Percentiles rank a stretch among this genome's conserved stretches.
These are phyloP conservation scores for Raddia distichophylla DNA, from an alignment of 176 grass and related monocot species.

Conservation along the genomic window DNA sequence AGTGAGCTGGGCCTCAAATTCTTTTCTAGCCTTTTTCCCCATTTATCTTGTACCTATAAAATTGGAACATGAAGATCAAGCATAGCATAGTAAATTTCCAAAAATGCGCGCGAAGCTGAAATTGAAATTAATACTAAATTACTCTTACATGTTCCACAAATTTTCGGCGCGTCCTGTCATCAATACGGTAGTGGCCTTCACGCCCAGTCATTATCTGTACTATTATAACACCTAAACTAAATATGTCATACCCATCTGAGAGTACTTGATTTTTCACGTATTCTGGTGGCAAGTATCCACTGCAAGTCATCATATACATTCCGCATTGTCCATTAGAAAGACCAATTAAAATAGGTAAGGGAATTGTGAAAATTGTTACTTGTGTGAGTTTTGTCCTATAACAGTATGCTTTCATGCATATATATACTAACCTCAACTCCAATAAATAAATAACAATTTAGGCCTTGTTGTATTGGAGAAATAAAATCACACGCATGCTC, in stretches of 20 bases:
- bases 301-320: too few relatives aligned
- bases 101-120: too few relatives aligned
- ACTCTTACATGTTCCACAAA: not conserved
- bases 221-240: slow-evolving; percentile 27
- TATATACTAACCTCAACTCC: too few relatives aligned
- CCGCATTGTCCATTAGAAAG: too few relatives aligned
- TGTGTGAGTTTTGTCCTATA: too few relatives aligned
- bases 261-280: not conserved
- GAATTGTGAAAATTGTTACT: too few relatives aligned
- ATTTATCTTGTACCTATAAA: slow-evolving; percentile 14
- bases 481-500: too few relatives aligned
- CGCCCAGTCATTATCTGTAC: slow-evolving; percentile 8
- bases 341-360: too few relatives aligned
- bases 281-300: slow-evolving; percentile 21
- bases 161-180: not conserved
- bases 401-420: too few relatives aligned
- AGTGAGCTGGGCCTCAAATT: not conserved
- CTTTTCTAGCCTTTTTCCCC: not conserved
- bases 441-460: too few relatives aligned
- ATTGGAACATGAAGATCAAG: not conserved
- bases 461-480: too few relatives aligned
- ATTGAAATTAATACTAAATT: too few relatives aligned
- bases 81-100: not conserved
- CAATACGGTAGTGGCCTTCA: not conserved
- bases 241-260: not conserved